These are phyloP conservation scores for Strigomonas culicis DNA, from an alignment of 208 protist genomes.

Conservation along the genomic window DNA sequence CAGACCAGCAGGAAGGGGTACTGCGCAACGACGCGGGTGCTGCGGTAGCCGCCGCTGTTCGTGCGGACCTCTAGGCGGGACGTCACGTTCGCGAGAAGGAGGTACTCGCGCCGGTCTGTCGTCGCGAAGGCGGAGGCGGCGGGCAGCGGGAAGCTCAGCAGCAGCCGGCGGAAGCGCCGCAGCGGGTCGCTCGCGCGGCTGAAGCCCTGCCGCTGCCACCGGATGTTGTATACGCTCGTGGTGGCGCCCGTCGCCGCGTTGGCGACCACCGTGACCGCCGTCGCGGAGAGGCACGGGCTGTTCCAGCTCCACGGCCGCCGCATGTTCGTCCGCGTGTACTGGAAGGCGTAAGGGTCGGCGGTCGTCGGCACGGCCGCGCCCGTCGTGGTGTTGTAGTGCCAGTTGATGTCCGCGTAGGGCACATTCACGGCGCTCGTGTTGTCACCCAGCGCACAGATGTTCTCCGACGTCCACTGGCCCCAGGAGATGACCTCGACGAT, in stretches of 20 bases:
- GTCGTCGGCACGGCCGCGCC: too few species aligned
- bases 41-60: background rate
- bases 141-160: slow-evolving; percentile 2
- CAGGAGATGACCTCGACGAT: slow-evolving; percentile 51
- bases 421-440: slow-evolving; percentile 22
- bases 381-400: too few species aligned
- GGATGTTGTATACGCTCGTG: background rate
- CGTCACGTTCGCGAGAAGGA: background rate
- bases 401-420: slow-evolving; percentile 14
- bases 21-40: slow-evolving; percentile 3
- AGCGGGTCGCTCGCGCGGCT: background rate
- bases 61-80: background rate
- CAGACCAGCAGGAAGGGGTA: slow-evolving; percentile 19
- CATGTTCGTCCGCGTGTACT: background rate
- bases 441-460: slow-evolving; percentile 45
- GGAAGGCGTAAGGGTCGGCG: too few species aligned
- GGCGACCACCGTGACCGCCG: background rate
- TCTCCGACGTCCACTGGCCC: slow-evolving; percentile 49
- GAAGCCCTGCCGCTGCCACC: background rate
- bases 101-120: background rate
- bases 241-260: background rate
- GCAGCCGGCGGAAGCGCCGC: background rate
- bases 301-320: background rate
- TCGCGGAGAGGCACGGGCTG: slow-evolving; percentile 2
- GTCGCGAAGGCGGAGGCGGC: background rate